These are phyloP conservation scores for Eucalyptus regnans DNA, from an alignment of 345 rosid genomes.

Conservation along the genomic window DNA sequence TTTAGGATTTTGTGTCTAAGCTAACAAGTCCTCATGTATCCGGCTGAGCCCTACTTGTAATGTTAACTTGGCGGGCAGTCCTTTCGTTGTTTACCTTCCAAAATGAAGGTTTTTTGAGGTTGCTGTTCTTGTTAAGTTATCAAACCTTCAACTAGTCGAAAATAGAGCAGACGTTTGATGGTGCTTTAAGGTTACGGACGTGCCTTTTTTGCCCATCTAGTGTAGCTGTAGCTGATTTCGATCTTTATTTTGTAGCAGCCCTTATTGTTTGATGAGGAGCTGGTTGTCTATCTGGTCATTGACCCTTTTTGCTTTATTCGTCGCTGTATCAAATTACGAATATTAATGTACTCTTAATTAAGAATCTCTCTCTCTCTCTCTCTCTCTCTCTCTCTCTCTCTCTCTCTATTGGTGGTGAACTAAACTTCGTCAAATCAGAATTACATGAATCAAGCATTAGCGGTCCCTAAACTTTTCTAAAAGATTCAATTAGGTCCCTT, in stretches of 20 bases:
- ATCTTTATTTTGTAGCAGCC: background rate
- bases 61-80: background rate
- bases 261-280: background rate
- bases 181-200: background rate
- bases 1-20: background rate
- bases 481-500: background rate
- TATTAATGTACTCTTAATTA: background rate
- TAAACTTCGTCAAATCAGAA: background rate
- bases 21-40: background rate
- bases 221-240: background rate
- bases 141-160: background rate
- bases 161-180: background rate
- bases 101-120: background rate
- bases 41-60: background rate
- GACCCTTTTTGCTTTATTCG: background rate
- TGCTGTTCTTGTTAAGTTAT: background rate
- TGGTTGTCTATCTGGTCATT: background rate
- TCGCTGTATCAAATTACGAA: background rate
- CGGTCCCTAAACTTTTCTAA: background rate
- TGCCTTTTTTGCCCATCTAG: background rate
- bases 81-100: background rate
- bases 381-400: background rate
- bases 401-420: background rate
- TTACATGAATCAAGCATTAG: background rate
- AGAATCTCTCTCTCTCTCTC: background rate